These are phyloP conservation scores for Danielia reshetovae DNA, from an alignment of 805 yeast genomes.

Conservation along the genomic window DNA sequence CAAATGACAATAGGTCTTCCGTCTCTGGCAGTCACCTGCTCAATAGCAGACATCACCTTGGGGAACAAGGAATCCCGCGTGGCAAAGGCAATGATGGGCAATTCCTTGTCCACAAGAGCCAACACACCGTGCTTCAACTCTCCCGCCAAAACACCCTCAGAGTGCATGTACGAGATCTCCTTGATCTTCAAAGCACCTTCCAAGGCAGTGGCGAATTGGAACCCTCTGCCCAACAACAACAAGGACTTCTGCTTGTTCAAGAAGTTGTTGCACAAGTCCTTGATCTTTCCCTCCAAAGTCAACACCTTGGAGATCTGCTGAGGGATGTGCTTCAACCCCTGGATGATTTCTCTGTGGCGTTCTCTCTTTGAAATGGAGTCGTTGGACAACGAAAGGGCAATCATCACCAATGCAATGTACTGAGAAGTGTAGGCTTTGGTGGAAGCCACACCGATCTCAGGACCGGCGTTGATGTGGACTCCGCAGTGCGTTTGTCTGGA, in stretches of 20 bases:
- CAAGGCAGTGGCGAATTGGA: slow-evolving; percentile 93
- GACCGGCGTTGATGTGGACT: slow-evolving; percentile 99
- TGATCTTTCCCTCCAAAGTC: slow-evolving; percentile 67
- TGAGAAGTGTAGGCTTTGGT: slow-evolving; percentile 99
- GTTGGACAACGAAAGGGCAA: slow-evolving; percentile 91
- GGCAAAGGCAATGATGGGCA: slow-evolving; percentile 94
- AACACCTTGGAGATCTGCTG: slow-evolving; percentile 78
- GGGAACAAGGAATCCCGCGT: slow-evolving; percentile 96
- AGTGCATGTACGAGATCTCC: slow-evolving; percentile 97
- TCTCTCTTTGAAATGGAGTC: slow-evolving; percentile 73
- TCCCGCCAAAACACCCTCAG: slow-evolving; percentile 99
- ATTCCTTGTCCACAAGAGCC: slow-evolving; percentile 89
- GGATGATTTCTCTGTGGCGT: slow-evolving; percentile 82
- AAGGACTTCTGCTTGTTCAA: slow-evolving; percentile 82
- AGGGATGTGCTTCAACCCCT: slow-evolving; percentile 80
- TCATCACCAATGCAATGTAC: slow-evolving; percentile 93
- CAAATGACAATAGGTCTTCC: slow-evolving; percentile 95
- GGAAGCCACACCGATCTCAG: slow-evolving; percentile 98
- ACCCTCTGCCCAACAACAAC: slow-evolving; percentile 93
- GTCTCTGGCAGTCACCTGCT: slow-evolving; percentile 95
- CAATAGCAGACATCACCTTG: slow-evolving; percentile 90
- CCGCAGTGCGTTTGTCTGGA: slow-evolving; percentile 98
- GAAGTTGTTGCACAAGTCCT: slow-evolving; percentile 65
- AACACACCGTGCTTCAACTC: slow-evolving; percentile 98
- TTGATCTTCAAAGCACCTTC: slow-evolving; percentile 98